Percentiles rank a stretch among this genome's conserved stretches.
Conservation (phyloP, 2,329 filamentous ascomycete species). For the Drechslerella coelobrocha region DNA sequence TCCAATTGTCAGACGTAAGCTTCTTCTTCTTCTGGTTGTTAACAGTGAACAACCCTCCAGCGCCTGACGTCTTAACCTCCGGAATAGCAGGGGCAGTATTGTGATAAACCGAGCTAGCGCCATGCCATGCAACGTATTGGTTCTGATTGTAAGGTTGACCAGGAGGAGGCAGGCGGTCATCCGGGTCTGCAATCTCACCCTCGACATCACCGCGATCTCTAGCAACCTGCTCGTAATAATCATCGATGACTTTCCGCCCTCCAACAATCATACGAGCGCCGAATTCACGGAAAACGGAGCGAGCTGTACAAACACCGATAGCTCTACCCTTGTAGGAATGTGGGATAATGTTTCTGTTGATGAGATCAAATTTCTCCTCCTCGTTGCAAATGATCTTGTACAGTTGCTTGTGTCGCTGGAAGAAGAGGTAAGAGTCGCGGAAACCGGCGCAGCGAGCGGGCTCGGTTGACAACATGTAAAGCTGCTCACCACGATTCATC, state of each 20-base stretch:
- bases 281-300: conserved; percentile 96
- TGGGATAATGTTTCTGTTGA: conserved; percentile 91
- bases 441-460: conserved; percentile 93
- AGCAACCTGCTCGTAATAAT: conserved; percentile 81
- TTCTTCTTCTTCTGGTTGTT: conserved; percentile 45
- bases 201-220: conserved; percentile 79
- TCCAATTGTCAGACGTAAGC: conserved; percentile 35
- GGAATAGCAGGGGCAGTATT: conserved; percentile 76
- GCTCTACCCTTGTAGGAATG: conserved; percentile 98
- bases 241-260: conserved; percentile 82
- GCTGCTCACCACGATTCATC: conserved; percentile 85
- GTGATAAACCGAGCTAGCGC: conserved; percentile 94
- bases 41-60: conserved; percentile 41
- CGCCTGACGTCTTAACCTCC: conserved; percentile 67
- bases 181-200: conserved; percentile 88
- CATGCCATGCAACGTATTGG: conserved; percentile 98
- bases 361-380: conserved; percentile 91
- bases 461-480: conserved; percentile 98
- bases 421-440: conserved; percentile 94
- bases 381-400: conserved; percentile 98
- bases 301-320: conserved; percentile 94
- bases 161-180: conserved; percentile 76
- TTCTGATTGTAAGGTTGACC: conserved; percentile 93
- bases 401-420: conserved; percentile 97
- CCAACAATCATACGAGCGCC: conserved; percentile 93